These are phyloP conservation scores for Rhododendron griersonianum DNA, from an alignment of 148 eudicot species.

Conservation along the genomic window DNA sequence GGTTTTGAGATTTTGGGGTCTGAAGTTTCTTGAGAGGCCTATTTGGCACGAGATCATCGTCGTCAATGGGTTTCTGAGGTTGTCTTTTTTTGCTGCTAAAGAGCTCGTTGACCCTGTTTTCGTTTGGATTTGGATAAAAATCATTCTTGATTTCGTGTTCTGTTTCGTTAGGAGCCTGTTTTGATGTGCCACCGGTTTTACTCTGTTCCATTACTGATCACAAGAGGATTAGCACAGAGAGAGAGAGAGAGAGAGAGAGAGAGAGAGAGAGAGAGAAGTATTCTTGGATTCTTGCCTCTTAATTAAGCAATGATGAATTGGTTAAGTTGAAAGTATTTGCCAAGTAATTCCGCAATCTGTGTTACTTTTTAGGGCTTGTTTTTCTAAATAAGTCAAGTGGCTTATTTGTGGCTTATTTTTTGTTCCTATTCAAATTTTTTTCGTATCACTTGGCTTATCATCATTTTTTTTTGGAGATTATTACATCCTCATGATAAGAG, in stretches of 20 bases:
- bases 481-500: too few relatives aligned
- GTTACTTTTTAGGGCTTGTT: too few relatives aligned
- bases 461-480: too few relatives aligned
- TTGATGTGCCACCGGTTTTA: background rate
- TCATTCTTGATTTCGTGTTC: background rate
- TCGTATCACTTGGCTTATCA: too few relatives aligned
- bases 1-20: background rate
- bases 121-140: background rate
- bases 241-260: background rate
- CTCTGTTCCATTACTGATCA: background rate
- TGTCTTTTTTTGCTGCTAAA: background rate
- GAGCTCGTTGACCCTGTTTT: background rate
- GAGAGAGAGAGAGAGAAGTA: background rate
- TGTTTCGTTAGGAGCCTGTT: background rate
- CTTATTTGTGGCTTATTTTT: too few relatives aligned
- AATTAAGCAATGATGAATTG: background rate
- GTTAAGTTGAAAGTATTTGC: background rate
- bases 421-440: too few relatives aligned
- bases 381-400: too few relatives aligned
- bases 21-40: background rate
- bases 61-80: background rate
- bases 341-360: background rate
- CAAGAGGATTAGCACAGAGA: background rate
- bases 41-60: background rate
- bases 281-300: background rate